Evolutionary conservation across 2,329 filamentous ascomycete genomes (phyloP), one percentile per base, ranked within the genome.

Genomic region (Nigrospora osmanthi): DNA sequence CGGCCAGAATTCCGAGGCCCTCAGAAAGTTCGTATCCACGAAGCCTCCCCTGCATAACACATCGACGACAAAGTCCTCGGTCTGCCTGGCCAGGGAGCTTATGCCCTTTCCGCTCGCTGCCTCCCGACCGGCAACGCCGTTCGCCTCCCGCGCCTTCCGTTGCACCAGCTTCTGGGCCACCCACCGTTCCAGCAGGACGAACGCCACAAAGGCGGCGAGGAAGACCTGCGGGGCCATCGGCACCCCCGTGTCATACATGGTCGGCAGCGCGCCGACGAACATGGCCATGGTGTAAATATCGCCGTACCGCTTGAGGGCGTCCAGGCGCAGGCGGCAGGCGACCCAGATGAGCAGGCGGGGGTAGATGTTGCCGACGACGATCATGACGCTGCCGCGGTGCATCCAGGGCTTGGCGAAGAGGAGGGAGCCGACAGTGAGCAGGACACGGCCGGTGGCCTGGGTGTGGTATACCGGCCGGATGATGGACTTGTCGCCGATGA

Each of bases 211-310:
- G 1, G 38, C 16, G 15, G 17, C 42, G 9, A 47, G 2, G 16
- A 42, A 49, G 7, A 43, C 14, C 15, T 49, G 45, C 32, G 47
- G 47, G 5, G 35, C 47, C 16, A 42, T 12, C 11, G 19, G 12
- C 16, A 49, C 12, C 13, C 38, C 38, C 12, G 45, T 19, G 12
- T 49, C 47, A n/a, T 47, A 42, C 39, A 49, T 34, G 35, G 40
- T 37, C 14, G 47, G 31, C 35, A 49, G 36, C 19, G 36, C 43
- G 19, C 40, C 37, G 13, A 49, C 10, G 36, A 49, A 49, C 23
- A 49, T 45, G 19, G 47, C 19, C n/a, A 42, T 37, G 15, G 47
- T 43, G 35, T 49, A 49, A 4, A 47, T 40, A 32, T 38, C 43
- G 33, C 32, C 19, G 35, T 49, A 49, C 11, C 37, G 16, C 11